Percentiles rank a stretch among this genome's conserved stretches.
Evolutionary conservation across 1,139 yeast genomes (phyloP).

Genomic region (Meyerozyma sp.): DNA sequence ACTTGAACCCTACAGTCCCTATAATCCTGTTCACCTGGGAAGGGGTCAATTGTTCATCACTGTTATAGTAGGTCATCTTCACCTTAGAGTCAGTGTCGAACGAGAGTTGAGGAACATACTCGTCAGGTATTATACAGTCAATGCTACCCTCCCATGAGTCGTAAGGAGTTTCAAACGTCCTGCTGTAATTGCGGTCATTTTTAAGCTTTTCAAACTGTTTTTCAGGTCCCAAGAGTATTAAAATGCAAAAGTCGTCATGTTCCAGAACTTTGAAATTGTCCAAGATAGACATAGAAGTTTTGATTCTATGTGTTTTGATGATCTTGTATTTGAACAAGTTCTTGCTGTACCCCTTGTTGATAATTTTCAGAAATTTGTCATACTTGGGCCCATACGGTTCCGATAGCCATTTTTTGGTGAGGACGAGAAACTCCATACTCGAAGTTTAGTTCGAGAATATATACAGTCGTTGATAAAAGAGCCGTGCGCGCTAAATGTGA

Average conservation of each 20-base stretch:
- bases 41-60: background rate
- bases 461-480: background rate
- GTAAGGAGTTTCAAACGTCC: conserved; percentile 18
- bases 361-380: conserved; percentile 15
- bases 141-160: conserved; percentile 15
- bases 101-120: conserved; percentile 11
- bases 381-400: conserved; percentile 9
- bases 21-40: conserved; percentile 19
- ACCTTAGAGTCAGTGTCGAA: conserved; percentile 10
- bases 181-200: conserved; percentile 8
- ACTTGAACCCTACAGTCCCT: conserved; percentile 44
- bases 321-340: conserved; percentile 38
- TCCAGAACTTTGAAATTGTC: conserved; percentile 25
- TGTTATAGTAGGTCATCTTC: conserved; percentile 7
- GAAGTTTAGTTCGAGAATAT: background rate
- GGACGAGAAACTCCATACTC: conserved; percentile 15
- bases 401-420: conserved; percentile 21
- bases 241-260: conserved; percentile 15
- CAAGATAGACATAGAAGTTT: conserved; percentile 19
- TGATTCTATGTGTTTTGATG: conserved; percentile 40
- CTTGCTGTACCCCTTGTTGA: conserved; percentile 48
- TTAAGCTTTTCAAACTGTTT: conserved; percentile 12
- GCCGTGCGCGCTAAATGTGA: too few species aligned
- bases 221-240: conserved; percentile 26
- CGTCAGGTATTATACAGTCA: conserved; percentile 27